A percentile compares a stretch with the other conserved stretches of the same genome.
Conservation (phyloP, 768 basidiomycete species). For the Mycena olivaceomarginata region DNA sequence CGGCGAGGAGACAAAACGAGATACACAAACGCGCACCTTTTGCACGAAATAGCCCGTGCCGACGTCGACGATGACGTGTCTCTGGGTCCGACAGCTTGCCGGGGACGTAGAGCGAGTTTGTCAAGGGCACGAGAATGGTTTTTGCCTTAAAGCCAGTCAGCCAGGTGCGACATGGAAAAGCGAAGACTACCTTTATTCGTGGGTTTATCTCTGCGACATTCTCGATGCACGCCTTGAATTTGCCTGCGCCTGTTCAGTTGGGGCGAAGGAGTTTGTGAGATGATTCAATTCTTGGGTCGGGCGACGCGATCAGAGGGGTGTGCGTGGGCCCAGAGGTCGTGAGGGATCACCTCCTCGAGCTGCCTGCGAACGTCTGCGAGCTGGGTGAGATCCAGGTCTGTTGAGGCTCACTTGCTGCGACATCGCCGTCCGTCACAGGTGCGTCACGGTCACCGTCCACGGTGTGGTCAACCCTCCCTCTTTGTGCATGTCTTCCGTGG, state of each 20-base stretch:
- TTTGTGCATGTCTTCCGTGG: slow-evolving; percentile 36
- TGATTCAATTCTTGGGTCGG: slow-evolving; percentile 90
- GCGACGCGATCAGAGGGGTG: slow-evolving; percentile 23
- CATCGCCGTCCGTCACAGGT: slow-evolving; percentile 46
- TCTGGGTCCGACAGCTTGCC: slow-evolving; percentile 90
- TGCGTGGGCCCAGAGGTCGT: slow-evolving; percentile 3
- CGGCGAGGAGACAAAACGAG: slow-evolving; percentile 35
- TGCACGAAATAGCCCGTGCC: slow-evolving; percentile 98
- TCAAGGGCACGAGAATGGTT: slow-evolving; percentile 93
- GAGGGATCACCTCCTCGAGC: slow-evolving; percentile 85
- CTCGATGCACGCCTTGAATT: slow-evolving; percentile 94
- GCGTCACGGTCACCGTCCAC: slow-evolving; percentile 3
- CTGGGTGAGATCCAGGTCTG: slow-evolving; percentile 91
- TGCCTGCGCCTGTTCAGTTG: slow-evolving; percentile 94
- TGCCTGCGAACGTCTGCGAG: slow-evolving; percentile 93
- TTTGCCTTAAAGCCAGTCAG: slow-evolving; percentile 83
- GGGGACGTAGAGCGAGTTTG: slow-evolving; percentile 96
- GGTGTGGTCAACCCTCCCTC: slow-evolving; percentile 31
- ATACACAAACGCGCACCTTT: slow-evolving; percentile 81
- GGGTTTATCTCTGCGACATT: slow-evolving; percentile 86
- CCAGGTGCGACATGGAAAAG: neutral
- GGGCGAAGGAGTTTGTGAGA: slow-evolving; percentile 92
- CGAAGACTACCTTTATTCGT: slow-evolving; percentile 73
- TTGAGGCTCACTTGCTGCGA: slow-evolving; percentile 82
- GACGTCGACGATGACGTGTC: slow-evolving; percentile 94